Conservation (phyloP, 306 rosid genomes). For the Trichosanthes truncata region DNA sequence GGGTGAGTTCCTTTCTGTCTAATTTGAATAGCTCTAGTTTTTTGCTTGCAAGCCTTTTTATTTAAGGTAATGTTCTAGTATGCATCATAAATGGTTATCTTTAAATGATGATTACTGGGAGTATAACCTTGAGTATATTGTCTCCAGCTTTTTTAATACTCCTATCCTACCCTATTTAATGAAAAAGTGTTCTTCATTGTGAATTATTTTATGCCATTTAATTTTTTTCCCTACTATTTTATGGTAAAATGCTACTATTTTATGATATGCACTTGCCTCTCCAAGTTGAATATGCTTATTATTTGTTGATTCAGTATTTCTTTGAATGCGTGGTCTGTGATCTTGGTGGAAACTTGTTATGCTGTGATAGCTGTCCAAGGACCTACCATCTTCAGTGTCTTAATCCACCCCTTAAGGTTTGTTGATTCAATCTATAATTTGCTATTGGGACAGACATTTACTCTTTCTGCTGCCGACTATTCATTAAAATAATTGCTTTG, state of each 20-base stretch:
- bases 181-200: not conserved
- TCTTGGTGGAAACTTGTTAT: slow-evolving; percentile 92
- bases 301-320: slow-evolving; percentile 55
- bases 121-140: not conserved
- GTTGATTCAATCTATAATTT: slow-evolving; percentile 13
- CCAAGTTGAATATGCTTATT: slow-evolving; percentile 1
- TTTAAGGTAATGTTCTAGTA: not conserved
- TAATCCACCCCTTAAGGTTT: slow-evolving; percentile 95
- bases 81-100: not conserved
- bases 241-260: not conserved
- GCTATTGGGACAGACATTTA: not conserved
- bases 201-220: not conserved
- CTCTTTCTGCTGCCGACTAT: not conserved
- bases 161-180: not conserved
- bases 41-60: not conserved
- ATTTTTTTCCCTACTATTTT: not conserved
- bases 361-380: slow-evolving; percentile 96
- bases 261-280: slow-evolving; percentile 5
- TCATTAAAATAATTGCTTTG: not conserved
- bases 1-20: slow-evolving; percentile 54
- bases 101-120: not conserved
- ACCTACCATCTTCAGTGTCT: slow-evolving; percentile 96
- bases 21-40: not conserved
- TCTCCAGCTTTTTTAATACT: not conserved
- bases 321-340: slow-evolving; percentile 92